phyloP scores from a whole-genome alignment of 2,329 filamentous ascomycete species.

The Huntiella savannae region DNA sequence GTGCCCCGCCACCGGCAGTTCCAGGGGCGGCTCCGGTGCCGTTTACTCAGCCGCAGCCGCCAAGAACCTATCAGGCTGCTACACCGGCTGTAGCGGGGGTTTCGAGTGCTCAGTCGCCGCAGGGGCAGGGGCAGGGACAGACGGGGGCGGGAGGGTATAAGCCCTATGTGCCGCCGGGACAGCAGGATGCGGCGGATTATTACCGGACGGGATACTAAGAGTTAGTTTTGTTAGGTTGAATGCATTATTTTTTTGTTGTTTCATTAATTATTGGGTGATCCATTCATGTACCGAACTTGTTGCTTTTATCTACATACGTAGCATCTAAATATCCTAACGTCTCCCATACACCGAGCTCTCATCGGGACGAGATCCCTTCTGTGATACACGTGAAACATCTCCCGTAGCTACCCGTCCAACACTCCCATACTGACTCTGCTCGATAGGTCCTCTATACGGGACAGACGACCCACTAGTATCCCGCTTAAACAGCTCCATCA shows the following conservation, averaged over 20 bases:
- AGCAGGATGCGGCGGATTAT: conserved; percentile 34
- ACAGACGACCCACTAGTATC: conserved; percentile 8
- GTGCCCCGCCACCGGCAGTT: neutral
- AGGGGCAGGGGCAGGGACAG: neutral
- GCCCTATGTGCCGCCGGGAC: conserved; percentile 37
- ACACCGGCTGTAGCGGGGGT: conserved; percentile 16
- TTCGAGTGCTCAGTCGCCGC: conserved; percentile 21
- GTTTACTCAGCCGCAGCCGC: conserved; percentile 13
- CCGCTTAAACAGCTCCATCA: conserved; percentile 71
- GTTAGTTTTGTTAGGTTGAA: too few relatives aligned
- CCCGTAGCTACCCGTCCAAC: too few relatives aligned
- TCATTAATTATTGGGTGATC: too few relatives aligned
- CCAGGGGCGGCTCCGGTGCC: neutral
- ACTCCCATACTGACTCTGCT: neutral
- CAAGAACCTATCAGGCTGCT: conserved; percentile 10
- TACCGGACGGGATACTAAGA: conserved; percentile 22
- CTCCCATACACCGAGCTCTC: conserved; percentile 23
- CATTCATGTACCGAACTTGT: neutral
- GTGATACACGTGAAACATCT: too few relatives aligned
- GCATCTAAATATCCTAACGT: conserved; percentile 20
- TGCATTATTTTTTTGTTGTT: too few relatives aligned
- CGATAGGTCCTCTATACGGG: conserved; percentile 3
- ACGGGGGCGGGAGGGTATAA: conserved; percentile 29
- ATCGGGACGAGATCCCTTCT: conserved; percentile 11
- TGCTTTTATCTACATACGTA: neutral